Percentiles rank a stretch among this genome's conserved stretches.
These are phyloP conservation scores for Dothistroma septosporum DNA, from an alignment of 2,329 filamentous ascomycete species.

Conservation along the genomic window DNA sequence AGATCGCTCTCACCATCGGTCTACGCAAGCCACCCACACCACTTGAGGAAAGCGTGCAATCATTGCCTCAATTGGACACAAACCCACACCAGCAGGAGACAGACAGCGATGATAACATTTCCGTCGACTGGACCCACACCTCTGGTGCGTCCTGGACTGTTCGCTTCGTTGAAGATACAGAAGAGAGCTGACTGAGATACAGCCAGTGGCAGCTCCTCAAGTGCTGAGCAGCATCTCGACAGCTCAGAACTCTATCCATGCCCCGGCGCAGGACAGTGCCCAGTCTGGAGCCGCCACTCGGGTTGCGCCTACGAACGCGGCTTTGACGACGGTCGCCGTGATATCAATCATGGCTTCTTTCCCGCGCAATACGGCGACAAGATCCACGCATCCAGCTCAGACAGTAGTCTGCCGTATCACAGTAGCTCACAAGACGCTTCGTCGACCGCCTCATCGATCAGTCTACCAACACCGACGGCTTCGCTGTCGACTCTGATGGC, in stretches of 20 bases:
- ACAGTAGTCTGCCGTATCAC: background rate
- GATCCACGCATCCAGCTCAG: background rate
- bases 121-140: slow-evolving; percentile 28
- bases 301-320: slow-evolving; percentile 31
- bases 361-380: slow-evolving; percentile 7
- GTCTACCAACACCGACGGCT: slow-evolving; percentile 27
- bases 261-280: slow-evolving; percentile 27
- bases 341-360: slow-evolving; percentile 28
- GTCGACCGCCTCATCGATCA: slow-evolving; percentile 32
- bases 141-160: slow-evolving; percentile 19
- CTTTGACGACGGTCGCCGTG: slow-evolving; percentile 30
- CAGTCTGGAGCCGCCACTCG: slow-evolving; percentile 24
- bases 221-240: slow-evolving; percentile 7
- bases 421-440: slow-evolving; percentile 19
- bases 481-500: background rate
- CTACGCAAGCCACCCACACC: slow-evolving; percentile 20
- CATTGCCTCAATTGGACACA: slow-evolving; percentile 24
- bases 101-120: slow-evolving; percentile 24
- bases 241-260: slow-evolving; percentile 26
- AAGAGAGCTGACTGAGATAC: background rate
- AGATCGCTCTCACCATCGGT: slow-evolving; percentile 36
- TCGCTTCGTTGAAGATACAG: background rate
- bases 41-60: slow-evolving; percentile 11
- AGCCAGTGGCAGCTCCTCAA: background rate
- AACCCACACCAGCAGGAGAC: slow-evolving; percentile 20